These are phyloP conservation scores for Alternaria novae-zelandiae DNA, from an alignment of 2,329 filamentous ascomycete species.

Conservation along the genomic window DNA sequence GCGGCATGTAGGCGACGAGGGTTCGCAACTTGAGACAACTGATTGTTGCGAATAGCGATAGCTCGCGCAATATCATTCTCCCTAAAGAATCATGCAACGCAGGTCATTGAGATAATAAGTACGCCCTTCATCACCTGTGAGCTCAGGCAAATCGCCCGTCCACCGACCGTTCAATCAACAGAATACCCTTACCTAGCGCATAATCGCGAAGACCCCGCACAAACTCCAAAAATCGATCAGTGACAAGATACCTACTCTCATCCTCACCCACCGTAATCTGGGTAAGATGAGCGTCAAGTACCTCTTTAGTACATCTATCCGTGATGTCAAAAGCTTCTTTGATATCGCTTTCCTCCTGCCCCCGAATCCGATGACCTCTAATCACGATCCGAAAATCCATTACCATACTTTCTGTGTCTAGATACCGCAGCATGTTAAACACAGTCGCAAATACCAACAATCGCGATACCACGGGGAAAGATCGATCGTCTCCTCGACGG, in stretches of 20 bases:
- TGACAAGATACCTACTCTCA: neutral
- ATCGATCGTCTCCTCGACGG: neutral
- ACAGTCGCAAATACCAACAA: neutral
- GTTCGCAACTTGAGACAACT: neutral
- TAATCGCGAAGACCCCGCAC: neutral
- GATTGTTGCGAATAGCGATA: neutral
- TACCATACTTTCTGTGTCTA: neutral
- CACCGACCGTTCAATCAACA: neutral
- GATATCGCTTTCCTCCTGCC: neutral
- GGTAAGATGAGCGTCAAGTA: neutral
- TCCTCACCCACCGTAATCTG: neutral
- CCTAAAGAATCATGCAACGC: neutral
- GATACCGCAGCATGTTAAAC: neutral
- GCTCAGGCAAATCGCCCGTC: neutral
- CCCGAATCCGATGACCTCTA: neutral
- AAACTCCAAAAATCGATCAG: neutral
- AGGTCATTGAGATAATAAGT: accelerated
- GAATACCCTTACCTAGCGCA: neutral
- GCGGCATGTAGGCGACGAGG: neutral
- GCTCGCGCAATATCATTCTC: neutral
- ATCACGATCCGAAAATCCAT: neutral
- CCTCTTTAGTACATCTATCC: too few relatives aligned
- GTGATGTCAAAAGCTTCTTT: neutral
- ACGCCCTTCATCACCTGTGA: accelerated
- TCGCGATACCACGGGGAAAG: neutral